Base-by-base conservation (phyloP, 306 rosid species). In the Cyclanthera cordifolia region DNA sequence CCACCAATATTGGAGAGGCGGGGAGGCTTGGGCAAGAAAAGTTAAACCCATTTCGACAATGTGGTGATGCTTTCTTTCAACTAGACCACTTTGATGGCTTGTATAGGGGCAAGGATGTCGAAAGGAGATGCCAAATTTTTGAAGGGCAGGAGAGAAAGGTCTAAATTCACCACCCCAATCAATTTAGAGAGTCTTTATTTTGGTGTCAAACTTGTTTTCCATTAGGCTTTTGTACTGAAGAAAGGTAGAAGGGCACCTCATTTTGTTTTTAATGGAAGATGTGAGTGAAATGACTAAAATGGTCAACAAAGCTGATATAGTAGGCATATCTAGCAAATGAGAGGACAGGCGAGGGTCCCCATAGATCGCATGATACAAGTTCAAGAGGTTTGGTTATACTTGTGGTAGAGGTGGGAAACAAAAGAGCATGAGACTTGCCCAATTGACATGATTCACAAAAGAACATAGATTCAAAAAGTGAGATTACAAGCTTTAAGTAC, bases 91-190 rank as follows among this genome's bases (percentile, higher is more conserved):
- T 46, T 46, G 50, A 3, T 46, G n/a, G 6, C 50, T 13, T 0
- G 50, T 46, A 3, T 46, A 6, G 1, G n/a, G n/a, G 4, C 19
- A 50, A 0, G 54, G 23, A 0, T n/a, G 11, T 0, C 23, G 0
- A 2, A 50, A 50, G 0, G 2, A 20, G 1, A 50, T n/a, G 2
- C 54, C 23, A n/a, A 0, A 0, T 0, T n/a, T 0, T 6, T 17
- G 8, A 0, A 50, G 11, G 0, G 2, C 1, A 0, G 23, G 0
- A 0, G 12, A 0, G 0, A 50, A 17, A 0, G 23, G 2, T 0
- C 23, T 11, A 6, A 50, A 50, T 2, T 50, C 54, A 0, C 54
- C 54, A 0, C 54, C 24, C 23, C 54, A 17, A 2, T 50, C 54
- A 17, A 21, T 50, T 17, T 50, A 23, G 1, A 17, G 23, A 2